Percentiles rank a stretch among this genome's conserved stretches.
phyloP scores from a whole-genome alignment of 495 filamentous ascomycete species.

The Trichodelitschia bisporula region DNA sequence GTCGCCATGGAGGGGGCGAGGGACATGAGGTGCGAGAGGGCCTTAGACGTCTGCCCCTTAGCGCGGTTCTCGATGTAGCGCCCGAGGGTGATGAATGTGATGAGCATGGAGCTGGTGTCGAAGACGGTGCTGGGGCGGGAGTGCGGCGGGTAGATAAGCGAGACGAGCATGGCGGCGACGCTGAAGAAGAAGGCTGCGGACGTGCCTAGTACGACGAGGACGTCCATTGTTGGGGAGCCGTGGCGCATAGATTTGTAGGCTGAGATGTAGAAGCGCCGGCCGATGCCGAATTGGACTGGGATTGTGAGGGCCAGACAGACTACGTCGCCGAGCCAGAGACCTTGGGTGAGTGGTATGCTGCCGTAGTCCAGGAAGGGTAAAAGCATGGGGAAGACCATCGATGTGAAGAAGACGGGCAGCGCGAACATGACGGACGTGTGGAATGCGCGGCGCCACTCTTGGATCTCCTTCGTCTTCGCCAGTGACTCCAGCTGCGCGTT shows the following conservation, averaged over 20 bases:
- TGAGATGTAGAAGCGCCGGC: slow-evolving; percentile 71
- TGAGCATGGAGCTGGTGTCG: slow-evolving; percentile 96
- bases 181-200: slow-evolving; percentile 98
- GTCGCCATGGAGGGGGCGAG: slow-evolving; percentile 90
- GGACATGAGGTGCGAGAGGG: slow-evolving; percentile 85
- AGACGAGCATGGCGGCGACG: slow-evolving; percentile 64
- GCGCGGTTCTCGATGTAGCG: slow-evolving; percentile 85
- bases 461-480: slow-evolving; percentile 87
- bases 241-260: slow-evolving; percentile 84
- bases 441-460: slow-evolving; percentile 71
- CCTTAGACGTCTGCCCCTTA: slow-evolving; percentile 91
- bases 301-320: slow-evolving; percentile 63
- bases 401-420: slow-evolving; percentile 73
- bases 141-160: slow-evolving; percentile 43
- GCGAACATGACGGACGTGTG: slow-evolving; percentile 52
- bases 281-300: slow-evolving; percentile 91
- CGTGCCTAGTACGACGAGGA: slow-evolving; percentile 80
- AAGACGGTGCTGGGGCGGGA: slow-evolving; percentile 67
- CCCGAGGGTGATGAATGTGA: slow-evolving; percentile 84
- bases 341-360: slow-evolving; percentile 29
- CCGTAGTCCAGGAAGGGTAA: slow-evolving; percentile 41
- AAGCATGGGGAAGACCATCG: slow-evolving; percentile 51
- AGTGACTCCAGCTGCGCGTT: slow-evolving; percentile 92
- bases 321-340: slow-evolving; percentile 71
- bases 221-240: slow-evolving; percentile 87